phyloP scores from a whole-genome alignment of 805 yeast genomes.

The Saccharomycopsis sp. region DNA sequence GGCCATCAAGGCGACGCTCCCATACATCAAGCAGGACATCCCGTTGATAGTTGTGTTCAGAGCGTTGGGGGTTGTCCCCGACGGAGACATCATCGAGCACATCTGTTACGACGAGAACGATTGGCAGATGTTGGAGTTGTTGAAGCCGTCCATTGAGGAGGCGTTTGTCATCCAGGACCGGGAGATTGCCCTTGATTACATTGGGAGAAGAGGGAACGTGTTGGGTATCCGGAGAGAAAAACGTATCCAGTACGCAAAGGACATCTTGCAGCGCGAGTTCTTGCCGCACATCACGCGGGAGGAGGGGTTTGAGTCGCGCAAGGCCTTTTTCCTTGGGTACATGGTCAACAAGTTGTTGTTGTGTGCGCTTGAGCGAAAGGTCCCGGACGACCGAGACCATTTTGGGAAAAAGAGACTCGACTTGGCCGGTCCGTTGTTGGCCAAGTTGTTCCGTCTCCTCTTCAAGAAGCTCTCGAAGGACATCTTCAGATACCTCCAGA shows the following conservation, averaged over 20 bases:
- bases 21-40: slow-evolving; percentile 92
- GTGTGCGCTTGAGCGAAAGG: slow-evolving; percentile 95
- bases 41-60: slow-evolving; percentile 96
- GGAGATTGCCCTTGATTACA: slow-evolving; percentile 95
- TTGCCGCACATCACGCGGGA: slow-evolving; percentile 96
- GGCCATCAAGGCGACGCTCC: slow-evolving; percentile 91
- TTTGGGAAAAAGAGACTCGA: slow-evolving; percentile 98
- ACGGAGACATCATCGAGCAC: slow-evolving; percentile 97
- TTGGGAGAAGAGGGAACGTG: slow-evolving; percentile 97
- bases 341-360: slow-evolving; percentile 92
- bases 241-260: slow-evolving; percentile 97
- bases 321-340: slow-evolving; percentile 95
- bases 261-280: slow-evolving; percentile 91
- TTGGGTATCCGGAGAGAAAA: slow-evolving; percentile 94
- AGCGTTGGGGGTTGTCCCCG: slow-evolving; percentile 97
- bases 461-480: slow-evolving; percentile 95
- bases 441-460: slow-evolving; percentile 87
- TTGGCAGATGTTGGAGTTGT: slow-evolving; percentile 99
- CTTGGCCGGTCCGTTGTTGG: slow-evolving; percentile 96
- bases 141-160: slow-evolving; percentile 98
- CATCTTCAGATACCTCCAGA: slow-evolving; percentile 96
- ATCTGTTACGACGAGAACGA: slow-evolving; percentile 96
- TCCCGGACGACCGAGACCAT: slow-evolving; percentile 98
- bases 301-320: slow-evolving; percentile 94
- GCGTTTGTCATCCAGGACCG: slow-evolving; percentile 97